These are phyloP conservation scores for Dactylellina parvicollis DNA, from an alignment of 2,329 filamentous ascomycete species.

Conservation along the genomic window DNA sequence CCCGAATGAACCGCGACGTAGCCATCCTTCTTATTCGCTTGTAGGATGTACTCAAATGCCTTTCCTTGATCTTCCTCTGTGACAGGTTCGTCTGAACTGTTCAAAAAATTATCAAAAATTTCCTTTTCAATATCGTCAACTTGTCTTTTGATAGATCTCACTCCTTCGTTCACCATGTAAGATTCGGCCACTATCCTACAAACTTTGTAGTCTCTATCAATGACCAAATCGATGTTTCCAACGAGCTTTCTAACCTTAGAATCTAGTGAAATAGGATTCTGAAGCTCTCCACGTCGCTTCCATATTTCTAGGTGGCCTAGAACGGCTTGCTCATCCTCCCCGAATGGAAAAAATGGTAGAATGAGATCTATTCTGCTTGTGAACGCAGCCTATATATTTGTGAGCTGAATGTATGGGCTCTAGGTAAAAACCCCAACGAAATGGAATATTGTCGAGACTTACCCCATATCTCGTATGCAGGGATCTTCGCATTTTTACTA, in stretches of 20 bases:
- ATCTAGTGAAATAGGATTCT: slow-evolving; percentile 6
- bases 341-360: slow-evolving; percentile 64
- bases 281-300: not conserved
- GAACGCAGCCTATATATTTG: slow-evolving; percentile 60
- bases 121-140: slow-evolving; percentile 1
- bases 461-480: slow-evolving; percentile 57
- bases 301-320: slow-evolving; percentile 60
- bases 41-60: not conserved
- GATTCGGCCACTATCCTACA: not conserved
- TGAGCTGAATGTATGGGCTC: slow-evolving; percentile 7
- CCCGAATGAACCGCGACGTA: not conserved
- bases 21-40: not conserved
- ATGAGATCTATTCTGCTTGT: slow-evolving; percentile 63
- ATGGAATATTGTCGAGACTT: slow-evolving; percentile 12
- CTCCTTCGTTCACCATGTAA: slow-evolving; percentile 12
- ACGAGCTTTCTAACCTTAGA: slow-evolving; percentile 1
- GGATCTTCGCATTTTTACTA: slow-evolving; percentile 56
- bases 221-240: slow-evolving; percentile 1
- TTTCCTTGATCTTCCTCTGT: not conserved
- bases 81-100: not conserved
- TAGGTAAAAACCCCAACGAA: not conserved
- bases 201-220: slow-evolving; percentile 6
- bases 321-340: slow-evolving; percentile 61
- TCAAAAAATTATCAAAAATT: not conserved
- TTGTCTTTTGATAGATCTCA: slow-evolving; percentile 2